phyloP scores from a whole-genome alignment of 306 rosid species.

The Ormosia semicastrata region DNA sequence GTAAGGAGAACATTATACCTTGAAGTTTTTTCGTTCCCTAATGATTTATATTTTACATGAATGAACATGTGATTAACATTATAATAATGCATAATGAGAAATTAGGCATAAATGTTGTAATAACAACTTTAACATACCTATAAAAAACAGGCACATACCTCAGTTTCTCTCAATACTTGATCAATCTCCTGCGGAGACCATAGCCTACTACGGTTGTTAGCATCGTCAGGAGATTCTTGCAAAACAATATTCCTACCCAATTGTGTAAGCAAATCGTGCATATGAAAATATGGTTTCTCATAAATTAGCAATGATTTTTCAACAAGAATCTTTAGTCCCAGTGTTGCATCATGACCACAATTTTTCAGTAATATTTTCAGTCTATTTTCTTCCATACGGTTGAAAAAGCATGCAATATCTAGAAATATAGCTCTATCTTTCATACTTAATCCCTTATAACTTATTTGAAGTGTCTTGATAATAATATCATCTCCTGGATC shows the following conservation, averaged over 20 bases:
- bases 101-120: not conserved
- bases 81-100: not conserved
- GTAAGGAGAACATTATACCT: not conserved
- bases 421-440: not conserved
- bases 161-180: not conserved
- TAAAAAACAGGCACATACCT: not conserved
- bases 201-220: not conserved
- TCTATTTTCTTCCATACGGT: not conserved
- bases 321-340: not conserved
- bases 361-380: not conserved
- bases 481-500: not conserved
- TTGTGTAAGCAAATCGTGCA: constrained; percentile 15
- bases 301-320: constrained; percentile 4
- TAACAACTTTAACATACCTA: not conserved
- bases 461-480: not conserved
- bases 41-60: too few species aligned
- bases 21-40: not conserved
- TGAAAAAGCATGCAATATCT: constrained; percentile 11
- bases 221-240: not conserved
- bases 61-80: not conserved
- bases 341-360: not conserved
- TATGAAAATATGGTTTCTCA: not conserved
- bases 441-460: not conserved
- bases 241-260: constrained; percentile 1
- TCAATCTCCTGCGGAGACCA: not conserved